phyloP scores from a whole-genome alignment of 495 filamentous ascomycete species.

The Xylaria acuta region DNA sequence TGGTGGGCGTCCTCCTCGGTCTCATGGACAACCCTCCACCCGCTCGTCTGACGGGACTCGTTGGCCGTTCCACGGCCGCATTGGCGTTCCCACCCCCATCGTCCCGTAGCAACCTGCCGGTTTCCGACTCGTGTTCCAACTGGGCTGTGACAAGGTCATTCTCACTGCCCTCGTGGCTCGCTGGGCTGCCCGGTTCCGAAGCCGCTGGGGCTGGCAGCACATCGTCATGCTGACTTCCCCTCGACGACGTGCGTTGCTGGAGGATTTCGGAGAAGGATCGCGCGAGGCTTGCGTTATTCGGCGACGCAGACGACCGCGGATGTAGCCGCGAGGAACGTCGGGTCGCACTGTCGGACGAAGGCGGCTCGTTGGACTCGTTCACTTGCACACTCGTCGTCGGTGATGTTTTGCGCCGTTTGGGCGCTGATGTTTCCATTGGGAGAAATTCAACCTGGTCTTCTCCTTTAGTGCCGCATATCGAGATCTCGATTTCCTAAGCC shows the following conservation, averaged over 20 bases:
- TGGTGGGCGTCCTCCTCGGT: slow-evolving; percentile 40
- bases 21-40: slow-evolving; percentile 35
- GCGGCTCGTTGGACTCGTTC: slow-evolving; percentile 24
- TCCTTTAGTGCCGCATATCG: neutral
- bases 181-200: slow-evolving; percentile 27
- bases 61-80: slow-evolving; percentile 13
- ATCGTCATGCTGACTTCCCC: slow-evolving; percentile 37
- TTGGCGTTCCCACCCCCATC: neutral
- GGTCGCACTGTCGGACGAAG: slow-evolving; percentile 34
- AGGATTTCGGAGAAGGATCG: slow-evolving; percentile 67
- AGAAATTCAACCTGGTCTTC: neutral
- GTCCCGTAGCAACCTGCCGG: neutral
- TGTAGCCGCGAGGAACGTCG: slow-evolving; percentile 33
- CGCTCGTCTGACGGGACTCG: slow-evolving; percentile 30
- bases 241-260: slow-evolving; percentile 51
- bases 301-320: slow-evolving; percentile 68
- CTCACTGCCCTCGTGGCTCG: slow-evolving; percentile 16
- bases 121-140: slow-evolving; percentile 19
- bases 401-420: slow-evolving; percentile 70
- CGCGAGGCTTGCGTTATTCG: slow-evolving; percentile 68
- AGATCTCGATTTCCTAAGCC: neutral
- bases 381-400: slow-evolving; percentile 42
- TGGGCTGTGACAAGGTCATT: neutral
- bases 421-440: slow-evolving; percentile 61
- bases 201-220: slow-evolving; percentile 30